Conservation (phyloP, 2,329 filamentous ascomycete species). For the Paecilomyces variotii region DNA sequence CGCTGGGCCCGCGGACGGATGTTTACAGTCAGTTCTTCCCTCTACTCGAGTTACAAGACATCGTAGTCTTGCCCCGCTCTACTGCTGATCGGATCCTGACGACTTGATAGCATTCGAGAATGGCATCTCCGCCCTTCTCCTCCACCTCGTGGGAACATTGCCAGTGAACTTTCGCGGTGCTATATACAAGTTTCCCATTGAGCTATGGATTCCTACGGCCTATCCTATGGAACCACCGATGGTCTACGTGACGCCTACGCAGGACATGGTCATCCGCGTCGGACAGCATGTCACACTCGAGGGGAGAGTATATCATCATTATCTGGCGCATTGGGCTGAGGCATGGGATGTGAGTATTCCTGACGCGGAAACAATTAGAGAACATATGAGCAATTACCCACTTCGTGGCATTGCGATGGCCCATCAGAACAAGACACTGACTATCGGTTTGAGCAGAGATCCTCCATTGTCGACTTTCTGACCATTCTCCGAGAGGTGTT, state of each 20-base stretch:
- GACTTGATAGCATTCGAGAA: conserved; percentile 66
- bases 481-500: conserved; percentile 79
- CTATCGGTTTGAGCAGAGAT: conserved; percentile 51
- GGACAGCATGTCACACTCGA: conserved; percentile 94
- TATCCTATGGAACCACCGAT: conserved; percentile 83
- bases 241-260: conserved; percentile 79
- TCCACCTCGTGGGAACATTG: conserved; percentile 78
- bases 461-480: conserved; percentile 73
- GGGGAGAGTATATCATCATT: conserved; percentile 91
- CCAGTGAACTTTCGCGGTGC: conserved; percentile 86
- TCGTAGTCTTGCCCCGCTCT: conserved; percentile 5
- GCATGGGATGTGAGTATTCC: conserved; percentile 75
- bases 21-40: conserved; percentile 68
- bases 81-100: conserved; percentile 14
- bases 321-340: conserved; percentile 79
- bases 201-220: conserved; percentile 84
- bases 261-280: conserved; percentile 80
- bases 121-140: conserved; percentile 75
- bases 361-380: background rate
- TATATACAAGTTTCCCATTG: conserved; percentile 83
- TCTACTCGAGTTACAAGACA: background rate
- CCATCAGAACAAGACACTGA: background rate
- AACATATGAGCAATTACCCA: background rate
- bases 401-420: background rate
- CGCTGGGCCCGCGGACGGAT: conserved; percentile 78